A percentile compares a stretch with the other conserved stretches of the same genome.
These are phyloP conservation scores for Moringa oleifera DNA, from an alignment of 345 rosid genomes.

Conservation along the genomic window DNA sequence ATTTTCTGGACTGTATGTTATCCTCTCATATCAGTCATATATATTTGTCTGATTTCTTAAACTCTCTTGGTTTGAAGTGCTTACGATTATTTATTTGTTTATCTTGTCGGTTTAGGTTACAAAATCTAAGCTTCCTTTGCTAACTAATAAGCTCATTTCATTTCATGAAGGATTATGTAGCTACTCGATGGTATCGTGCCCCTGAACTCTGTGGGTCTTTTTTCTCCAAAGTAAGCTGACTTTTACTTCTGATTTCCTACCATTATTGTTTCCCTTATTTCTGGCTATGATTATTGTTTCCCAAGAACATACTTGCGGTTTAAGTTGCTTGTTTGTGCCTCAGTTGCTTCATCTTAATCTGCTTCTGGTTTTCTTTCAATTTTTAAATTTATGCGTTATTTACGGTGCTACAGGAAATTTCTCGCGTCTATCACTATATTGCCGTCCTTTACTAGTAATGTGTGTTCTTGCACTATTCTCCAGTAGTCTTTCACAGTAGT, in stretches of 20 bases:
- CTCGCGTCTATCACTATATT: too few species aligned
- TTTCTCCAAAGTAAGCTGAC: constrained; percentile 80
- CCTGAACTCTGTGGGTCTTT: constrained; percentile 99
- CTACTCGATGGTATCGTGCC: constrained; percentile 99
- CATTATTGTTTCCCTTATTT: background rate
- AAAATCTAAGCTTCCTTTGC: constrained; percentile 5
- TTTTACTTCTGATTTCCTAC: constrained; percentile 6
- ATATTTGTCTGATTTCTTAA: background rate
- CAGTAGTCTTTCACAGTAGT: too few species aligned
- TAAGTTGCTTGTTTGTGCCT: background rate
- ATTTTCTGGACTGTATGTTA: constrained; percentile 92
- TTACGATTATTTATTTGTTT: too few species aligned
- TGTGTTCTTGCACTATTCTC: too few species aligned
- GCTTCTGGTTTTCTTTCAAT: background rate
- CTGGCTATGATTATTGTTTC: background rate
- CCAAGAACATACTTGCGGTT: background rate
- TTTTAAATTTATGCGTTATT: background rate
- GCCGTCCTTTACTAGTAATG: too few species aligned
- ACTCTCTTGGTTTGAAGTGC: background rate
- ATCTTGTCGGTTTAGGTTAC: background rate
- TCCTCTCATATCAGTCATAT: constrained; percentile 16
- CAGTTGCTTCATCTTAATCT: background rate
- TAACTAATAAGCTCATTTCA: constrained; percentile 6
- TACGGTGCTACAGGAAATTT: too few species aligned
- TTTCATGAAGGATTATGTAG: constrained; percentile 82